phyloP scores from a whole-genome alignment of 2,329 filamentous ascomycete species.

The Grosmannia clavigera region DNA sequence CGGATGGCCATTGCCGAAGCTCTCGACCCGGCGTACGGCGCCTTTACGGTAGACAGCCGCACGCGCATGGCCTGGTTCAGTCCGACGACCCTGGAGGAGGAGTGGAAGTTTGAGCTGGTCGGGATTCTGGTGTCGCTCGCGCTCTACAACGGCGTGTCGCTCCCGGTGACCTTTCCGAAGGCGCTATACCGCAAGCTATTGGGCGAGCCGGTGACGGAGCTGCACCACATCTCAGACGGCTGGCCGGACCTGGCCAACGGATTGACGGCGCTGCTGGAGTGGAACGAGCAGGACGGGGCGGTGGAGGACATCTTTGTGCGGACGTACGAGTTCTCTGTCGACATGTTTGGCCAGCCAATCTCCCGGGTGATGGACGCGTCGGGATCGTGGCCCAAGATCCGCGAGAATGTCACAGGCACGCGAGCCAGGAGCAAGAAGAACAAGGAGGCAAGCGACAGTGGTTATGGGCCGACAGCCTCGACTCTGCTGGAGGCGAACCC shows the following conservation, averaged over 20 bases:
- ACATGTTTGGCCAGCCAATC: constrained; percentile 42
- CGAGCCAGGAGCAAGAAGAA: neutral
- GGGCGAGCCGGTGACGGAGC: constrained; percentile 51
- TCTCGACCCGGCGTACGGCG: constrained; percentile 63
- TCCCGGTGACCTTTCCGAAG: constrained; percentile 79
- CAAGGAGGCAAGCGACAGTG: constrained; percentile 10
- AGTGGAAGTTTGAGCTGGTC: constrained; percentile 83
- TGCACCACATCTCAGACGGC: constrained; percentile 71
- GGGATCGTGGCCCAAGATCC: constrained; percentile 42
- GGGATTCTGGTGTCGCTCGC: constrained; percentile 82
- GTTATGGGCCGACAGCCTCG: neutral
- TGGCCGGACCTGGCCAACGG: constrained; percentile 75
- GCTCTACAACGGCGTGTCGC: constrained; percentile 81
- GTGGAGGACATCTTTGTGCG: constrained; percentile 73
- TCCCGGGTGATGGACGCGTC: constrained; percentile 41
- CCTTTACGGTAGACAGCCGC: constrained; percentile 65
- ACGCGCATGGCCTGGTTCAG: constrained; percentile 83
- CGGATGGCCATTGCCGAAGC: constrained; percentile 69
- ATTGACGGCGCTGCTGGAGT: constrained; percentile 59
- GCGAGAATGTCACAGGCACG: constrained; percentile 10
- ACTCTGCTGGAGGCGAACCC: neutral
- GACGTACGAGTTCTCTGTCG: constrained; percentile 74
- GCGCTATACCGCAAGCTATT: constrained; percentile 75
- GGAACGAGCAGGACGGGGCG: constrained; percentile 60
- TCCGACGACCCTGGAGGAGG: constrained; percentile 65